These are phyloP conservation scores for Claviceps quebecensis DNA, from an alignment of 2,329 filamentous ascomycete species.

Conservation along the genomic window DNA sequence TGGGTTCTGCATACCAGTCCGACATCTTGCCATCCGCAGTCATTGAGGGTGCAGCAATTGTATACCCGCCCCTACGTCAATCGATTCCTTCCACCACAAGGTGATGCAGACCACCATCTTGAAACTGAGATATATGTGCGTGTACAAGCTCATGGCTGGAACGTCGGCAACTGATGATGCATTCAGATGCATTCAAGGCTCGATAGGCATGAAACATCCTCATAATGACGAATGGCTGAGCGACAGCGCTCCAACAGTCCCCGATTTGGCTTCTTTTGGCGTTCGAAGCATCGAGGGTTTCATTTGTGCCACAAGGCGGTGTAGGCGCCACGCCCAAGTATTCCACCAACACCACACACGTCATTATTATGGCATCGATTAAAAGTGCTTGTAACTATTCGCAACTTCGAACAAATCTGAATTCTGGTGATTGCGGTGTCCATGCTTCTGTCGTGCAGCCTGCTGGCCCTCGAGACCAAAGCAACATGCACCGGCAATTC, in stretches of 20 bases:
- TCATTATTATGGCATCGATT: neutral
- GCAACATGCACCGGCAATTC: neutral
- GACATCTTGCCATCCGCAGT: too few species aligned
- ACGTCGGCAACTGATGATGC: too few species aligned
- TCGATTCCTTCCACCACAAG: too few species aligned
- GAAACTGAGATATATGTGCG: too few species aligned
- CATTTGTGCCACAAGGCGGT: neutral
- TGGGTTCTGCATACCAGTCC: too few species aligned
- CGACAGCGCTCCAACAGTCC: neutral
- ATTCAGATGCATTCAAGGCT: too few species aligned
- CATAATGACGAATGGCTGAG: neutral
- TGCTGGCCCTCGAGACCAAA: neutral
- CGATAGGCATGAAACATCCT: too few species aligned
- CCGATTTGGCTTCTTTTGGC: neutral
- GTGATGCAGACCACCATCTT: too few species aligned
- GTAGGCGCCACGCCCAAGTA: neutral
- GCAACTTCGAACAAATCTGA: neutral
- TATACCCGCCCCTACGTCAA: too few species aligned
- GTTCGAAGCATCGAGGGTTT: neutral
- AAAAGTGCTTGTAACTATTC: neutral
- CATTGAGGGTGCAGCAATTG: too few species aligned
- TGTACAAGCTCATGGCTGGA: too few species aligned
- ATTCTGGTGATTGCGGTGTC: neutral
- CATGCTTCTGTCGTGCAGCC: neutral
- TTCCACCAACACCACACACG: neutral